phyloP scores from a whole-genome alignment of 768 basidiomycete genomes.

The Punctularia strigosozonata region DNA sequence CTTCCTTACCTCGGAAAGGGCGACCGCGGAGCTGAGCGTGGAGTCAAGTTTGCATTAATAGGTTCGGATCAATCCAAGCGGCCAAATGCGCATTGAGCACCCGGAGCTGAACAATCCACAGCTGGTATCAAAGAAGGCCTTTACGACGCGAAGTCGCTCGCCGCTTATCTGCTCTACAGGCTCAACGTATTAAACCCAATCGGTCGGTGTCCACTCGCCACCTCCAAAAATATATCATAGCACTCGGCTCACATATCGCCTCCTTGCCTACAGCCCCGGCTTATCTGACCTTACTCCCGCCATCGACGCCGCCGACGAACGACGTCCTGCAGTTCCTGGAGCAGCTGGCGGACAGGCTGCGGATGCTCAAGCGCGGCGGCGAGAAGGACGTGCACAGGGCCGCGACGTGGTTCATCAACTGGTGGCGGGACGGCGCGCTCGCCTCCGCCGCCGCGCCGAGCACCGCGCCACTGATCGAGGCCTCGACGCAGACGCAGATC shows the following conservation, averaged over 20 bases:
- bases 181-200: conserved; percentile 68
- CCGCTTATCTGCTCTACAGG: conserved; percentile 77
- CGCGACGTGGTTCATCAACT: conserved; percentile 69
- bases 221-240: background rate
- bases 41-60: conserved; percentile 86
- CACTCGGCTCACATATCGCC: background rate
- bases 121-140: conserved; percentile 92
- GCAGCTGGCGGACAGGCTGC: conserved; percentile 58
- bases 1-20: conserved; percentile 87
- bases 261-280: conserved; percentile 38
- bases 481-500: conserved; percentile 6
- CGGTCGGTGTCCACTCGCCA: conserved; percentile 30
- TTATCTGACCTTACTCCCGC: conserved; percentile 52
- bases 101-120: conserved; percentile 17
- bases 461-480: conserved; percentile 8
- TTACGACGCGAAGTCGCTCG: conserved; percentile 76
- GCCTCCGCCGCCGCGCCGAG: conserved; percentile 34
- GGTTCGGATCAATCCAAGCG: conserved; percentile 43
- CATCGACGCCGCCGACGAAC: conserved; percentile 40
- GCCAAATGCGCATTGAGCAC: background rate
- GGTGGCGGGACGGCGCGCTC: conserved; percentile 74
- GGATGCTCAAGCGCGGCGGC: conserved; percentile 76
- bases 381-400: conserved; percentile 60
- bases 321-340: conserved; percentile 59
- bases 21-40: conserved; percentile 76